A percentile compares a stretch with the other conserved stretches of the same genome.
phyloP scores from a whole-genome alignment of 1,139 yeast genomes.

The Kurtzmaniella quercitrusa region DNA sequence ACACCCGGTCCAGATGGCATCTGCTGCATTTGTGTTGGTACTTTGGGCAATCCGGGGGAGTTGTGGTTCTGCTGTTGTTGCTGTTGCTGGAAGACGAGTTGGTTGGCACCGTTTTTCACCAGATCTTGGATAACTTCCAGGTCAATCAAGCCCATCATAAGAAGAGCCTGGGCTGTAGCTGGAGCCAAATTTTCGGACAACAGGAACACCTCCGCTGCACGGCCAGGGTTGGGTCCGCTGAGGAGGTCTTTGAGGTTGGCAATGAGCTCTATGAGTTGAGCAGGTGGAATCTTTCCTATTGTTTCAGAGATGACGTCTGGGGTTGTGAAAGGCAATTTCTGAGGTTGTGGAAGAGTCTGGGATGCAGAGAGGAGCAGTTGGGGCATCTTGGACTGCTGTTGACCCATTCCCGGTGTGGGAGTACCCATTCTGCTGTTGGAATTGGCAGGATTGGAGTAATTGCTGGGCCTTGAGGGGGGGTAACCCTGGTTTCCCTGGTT shows the following conservation, averaged over 20 bases:
- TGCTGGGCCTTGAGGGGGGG: conserved; percentile 3
- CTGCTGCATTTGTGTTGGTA: neutral
- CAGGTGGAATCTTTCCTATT: conserved; percentile 61
- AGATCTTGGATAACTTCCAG: conserved; percentile 54
- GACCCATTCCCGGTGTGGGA: neutral
- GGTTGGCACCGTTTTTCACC: conserved; percentile 26
- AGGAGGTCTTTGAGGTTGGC: conserved; percentile 56
- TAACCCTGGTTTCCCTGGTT: conserved; percentile 6
- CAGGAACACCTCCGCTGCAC: conserved; percentile 49
- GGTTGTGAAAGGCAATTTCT: conserved; percentile 36
- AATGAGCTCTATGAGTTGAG: conserved; percentile 61
- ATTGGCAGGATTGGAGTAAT: conserved; percentile 7
- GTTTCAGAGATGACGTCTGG: conserved; percentile 55
- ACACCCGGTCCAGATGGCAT: conserved; percentile 2
- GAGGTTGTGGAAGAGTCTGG: conserved; percentile 46
- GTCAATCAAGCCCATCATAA: conserved; percentile 75
- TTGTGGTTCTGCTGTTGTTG: conserved; percentile 5
- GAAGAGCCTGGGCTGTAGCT: conserved; percentile 65
- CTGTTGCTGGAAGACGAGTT: conserved; percentile 7
- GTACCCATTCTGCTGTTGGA: conserved; percentile 8
- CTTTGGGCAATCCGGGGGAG: conserved; percentile 1
- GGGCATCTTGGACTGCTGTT: conserved; percentile 26
- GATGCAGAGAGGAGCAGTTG: conserved; percentile 47
- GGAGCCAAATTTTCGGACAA: conserved; percentile 58
- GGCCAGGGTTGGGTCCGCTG: conserved; percentile 46